These are phyloP conservation scores for Dactylonectria estremocensis DNA, from an alignment of 2,329 filamentous ascomycete genomes.

Conservation along the genomic window DNA sequence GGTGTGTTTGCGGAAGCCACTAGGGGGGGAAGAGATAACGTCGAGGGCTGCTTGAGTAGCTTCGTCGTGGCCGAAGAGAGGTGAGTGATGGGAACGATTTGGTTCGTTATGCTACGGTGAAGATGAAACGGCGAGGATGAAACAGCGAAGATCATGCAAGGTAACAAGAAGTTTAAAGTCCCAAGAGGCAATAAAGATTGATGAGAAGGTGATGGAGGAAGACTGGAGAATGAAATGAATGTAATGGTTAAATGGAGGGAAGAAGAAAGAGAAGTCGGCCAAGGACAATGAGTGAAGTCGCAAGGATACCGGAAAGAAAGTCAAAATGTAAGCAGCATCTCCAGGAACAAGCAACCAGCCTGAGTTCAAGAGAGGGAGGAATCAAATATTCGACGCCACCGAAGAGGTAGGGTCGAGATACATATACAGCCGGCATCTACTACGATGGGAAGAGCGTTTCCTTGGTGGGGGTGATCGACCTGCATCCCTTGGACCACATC, in stretches of 20 bases:
- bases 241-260: conserved; percentile 20
- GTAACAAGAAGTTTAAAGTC: conserved; percentile 6
- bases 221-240: conserved; percentile 7
- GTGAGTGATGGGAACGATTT: background rate
- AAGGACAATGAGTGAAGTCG: conserved; percentile 23
- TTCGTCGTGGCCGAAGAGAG: background rate
- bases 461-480: conserved; percentile 39
- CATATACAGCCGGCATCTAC: conserved; percentile 47
- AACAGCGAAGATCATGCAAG: conserved; percentile 1
- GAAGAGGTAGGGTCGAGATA: conserved; percentile 41
- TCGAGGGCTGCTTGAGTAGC: background rate
- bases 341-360: conserved; percentile 31
- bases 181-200: conserved; percentile 22
- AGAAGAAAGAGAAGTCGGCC: conserved; percentile 24
- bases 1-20: too few relatives aligned
- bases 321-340: conserved; percentile 23
- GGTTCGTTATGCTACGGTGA: background rate
- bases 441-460: conserved; percentile 37
- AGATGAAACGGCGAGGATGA: background rate
- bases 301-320: conserved; percentile 12
- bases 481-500: conserved; percentile 32
- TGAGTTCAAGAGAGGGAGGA: conserved; percentile 27
- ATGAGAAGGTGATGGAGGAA: conserved; percentile 1
- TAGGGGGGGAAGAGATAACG: too few relatives aligned
- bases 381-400: conserved; percentile 19